These are phyloP conservation scores for Talaromyces sp. DNA, from an alignment of 2,329 filamentous ascomycete genomes.

Conservation along the genomic window DNA sequence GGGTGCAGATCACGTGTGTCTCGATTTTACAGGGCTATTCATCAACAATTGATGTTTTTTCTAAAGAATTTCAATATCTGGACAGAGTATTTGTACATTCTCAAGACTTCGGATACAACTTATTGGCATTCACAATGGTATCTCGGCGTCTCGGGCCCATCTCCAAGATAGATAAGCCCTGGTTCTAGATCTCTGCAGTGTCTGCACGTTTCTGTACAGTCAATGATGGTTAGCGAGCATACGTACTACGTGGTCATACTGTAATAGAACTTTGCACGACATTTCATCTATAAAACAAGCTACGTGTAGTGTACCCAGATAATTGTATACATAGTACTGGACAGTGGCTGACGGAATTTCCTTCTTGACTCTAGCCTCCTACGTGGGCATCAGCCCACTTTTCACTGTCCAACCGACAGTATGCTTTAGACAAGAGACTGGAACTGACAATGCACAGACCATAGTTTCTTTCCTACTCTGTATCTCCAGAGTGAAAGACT, in stretches of 20 bases:
- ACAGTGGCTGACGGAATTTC: constrained; percentile 8
- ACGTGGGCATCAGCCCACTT: not conserved
- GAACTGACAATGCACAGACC: not conserved
- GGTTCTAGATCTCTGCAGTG: not conserved
- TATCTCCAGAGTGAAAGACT: not conserved
- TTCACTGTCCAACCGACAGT: not conserved
- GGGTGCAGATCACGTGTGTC: constrained; percentile 15
- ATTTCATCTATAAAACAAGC: not conserved
- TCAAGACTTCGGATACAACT: too few relatives aligned
- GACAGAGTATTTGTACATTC: too few relatives aligned
- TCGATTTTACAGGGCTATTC: not conserved
- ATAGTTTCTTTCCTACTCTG: not conserved
- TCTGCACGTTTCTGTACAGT: not conserved
- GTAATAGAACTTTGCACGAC: too few relatives aligned
- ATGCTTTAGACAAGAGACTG: not conserved
- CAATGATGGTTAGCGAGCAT: too few relatives aligned
- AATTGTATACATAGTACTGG: not conserved
- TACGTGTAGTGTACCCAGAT: not conserved
- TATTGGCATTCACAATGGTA: not conserved
- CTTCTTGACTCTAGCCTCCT: constrained; percentile 7
- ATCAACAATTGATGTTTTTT: not conserved
- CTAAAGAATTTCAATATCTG: too few relatives aligned
- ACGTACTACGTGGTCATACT: too few relatives aligned
- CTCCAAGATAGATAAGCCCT: not conserved
- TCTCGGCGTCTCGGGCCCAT: not conserved